phyloP scores from a whole-genome alignment of 208 protist genomes.

The Trypanosomatidae sp. region DNA sequence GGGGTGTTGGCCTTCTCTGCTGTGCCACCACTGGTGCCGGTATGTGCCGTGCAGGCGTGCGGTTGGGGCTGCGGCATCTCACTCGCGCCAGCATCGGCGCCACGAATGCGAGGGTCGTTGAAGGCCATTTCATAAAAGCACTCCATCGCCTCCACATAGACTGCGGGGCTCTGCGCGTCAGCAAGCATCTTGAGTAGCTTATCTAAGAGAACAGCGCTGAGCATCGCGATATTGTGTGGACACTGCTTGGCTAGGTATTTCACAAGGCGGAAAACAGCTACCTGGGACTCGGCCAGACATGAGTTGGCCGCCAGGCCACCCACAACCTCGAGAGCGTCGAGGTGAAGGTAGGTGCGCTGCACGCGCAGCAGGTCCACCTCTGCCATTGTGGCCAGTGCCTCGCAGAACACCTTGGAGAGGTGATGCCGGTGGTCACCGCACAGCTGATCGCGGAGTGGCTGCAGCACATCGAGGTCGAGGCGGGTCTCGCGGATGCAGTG shows the following conservation, averaged over 20 bases:
- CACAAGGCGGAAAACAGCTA: conserved; percentile 48
- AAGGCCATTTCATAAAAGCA: conserved; percentile 70
- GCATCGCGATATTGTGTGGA: conserved; percentile 47
- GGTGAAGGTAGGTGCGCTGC: conserved; percentile 43
- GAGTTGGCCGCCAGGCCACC: conserved; percentile 38
- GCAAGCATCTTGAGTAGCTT: conserved; percentile 39
- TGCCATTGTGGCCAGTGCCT: conserved; percentile 35
- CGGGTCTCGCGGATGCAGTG: conserved; percentile 33
- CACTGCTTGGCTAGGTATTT: conserved; percentile 38
- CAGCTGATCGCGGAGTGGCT: conserved; percentile 61
- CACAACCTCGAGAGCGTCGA: conserved; percentile 74
- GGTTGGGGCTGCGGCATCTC: conserved; percentile 15
- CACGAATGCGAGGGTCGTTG: conserved; percentile 46
- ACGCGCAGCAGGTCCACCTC: conserved; percentile 28
- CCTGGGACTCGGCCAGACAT: conserved; percentile 55
- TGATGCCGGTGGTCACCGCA: conserved; percentile 31
- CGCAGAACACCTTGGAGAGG: conserved; percentile 58
- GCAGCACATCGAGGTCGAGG: conserved; percentile 37
- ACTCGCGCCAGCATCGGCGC: background rate
- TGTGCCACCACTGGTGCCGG: background rate
- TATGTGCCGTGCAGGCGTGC: conserved; percentile 5
- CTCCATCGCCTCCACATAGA: conserved; percentile 54
- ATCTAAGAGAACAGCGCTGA: conserved; percentile 39
- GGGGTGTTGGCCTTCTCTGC: conserved; percentile 18
- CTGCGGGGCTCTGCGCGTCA: conserved; percentile 39